Evolutionary conservation across 2,329 filamentous ascomycete species (phyloP).

Genomic region (Fusarium odoratissimum): DNA sequence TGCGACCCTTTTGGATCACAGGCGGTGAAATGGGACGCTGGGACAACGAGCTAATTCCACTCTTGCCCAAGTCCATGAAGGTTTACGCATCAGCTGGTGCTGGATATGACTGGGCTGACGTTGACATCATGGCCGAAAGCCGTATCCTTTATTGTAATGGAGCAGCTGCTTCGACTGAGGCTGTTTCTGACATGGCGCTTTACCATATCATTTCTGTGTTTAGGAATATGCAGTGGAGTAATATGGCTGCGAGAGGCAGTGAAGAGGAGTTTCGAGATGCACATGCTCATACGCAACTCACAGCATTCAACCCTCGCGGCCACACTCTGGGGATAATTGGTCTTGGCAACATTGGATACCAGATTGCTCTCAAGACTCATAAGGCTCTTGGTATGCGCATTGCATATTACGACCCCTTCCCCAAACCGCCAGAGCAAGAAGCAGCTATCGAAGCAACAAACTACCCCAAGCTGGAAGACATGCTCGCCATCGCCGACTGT

Average conservation of each 20-base stretch:
- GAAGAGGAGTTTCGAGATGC: conserved; percentile 61
- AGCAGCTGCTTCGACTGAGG: conserved; percentile 69
- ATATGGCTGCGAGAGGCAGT: conserved; percentile 60
- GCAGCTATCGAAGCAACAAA: conserved; percentile 56
- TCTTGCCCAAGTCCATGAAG: conserved; percentile 64
- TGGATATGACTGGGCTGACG: conserved; percentile 73
- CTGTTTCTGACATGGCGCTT: conserved; percentile 70
- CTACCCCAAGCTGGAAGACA: neutral
- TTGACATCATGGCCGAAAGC: conserved; percentile 47
- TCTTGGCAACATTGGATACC: conserved; percentile 65
- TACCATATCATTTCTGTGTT: conserved; percentile 70
- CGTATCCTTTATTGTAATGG: conserved; percentile 72
- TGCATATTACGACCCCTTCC: conserved; percentile 61
- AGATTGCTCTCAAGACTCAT: conserved; percentile 66
- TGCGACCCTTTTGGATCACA: conserved; percentile 72
- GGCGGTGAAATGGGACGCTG: conserved; percentile 74
- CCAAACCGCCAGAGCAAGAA: conserved; percentile 55
- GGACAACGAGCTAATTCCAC: conserved; percentile 67
- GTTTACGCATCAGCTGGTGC: conserved; percentile 71
- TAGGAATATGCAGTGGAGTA: conserved; percentile 67
- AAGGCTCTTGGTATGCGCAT: conserved; percentile 68
- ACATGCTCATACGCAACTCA: conserved; percentile 63
- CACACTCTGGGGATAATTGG: conserved; percentile 69
- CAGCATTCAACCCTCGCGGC: conserved; percentile 66
- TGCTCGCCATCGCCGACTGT: conserved; percentile 24